Conservation (phyloP, 352 stramenopile species). For the Pythium brassicae region DNA sequence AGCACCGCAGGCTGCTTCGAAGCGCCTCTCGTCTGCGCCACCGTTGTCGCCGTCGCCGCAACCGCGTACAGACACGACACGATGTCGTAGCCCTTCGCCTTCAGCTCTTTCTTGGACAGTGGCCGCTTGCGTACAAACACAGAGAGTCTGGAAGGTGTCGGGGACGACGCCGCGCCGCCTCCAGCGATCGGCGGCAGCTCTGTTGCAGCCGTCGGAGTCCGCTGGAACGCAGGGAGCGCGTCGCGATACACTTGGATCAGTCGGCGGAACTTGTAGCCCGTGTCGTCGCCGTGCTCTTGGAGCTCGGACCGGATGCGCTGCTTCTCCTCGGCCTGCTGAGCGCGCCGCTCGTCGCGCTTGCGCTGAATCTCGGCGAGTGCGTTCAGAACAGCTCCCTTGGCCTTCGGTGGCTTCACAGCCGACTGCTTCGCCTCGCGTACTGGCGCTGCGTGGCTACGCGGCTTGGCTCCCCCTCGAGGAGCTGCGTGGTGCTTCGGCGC, state of each 20-base stretch:
- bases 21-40: neutral
- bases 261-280: constrained; percentile 70
- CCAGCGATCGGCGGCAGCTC: constrained; percentile 1
- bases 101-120: constrained; percentile 13
- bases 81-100: constrained; percentile 15
- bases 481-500: constrained; percentile 7
- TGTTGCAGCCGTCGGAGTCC: neutral
- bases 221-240: constrained; percentile 26
- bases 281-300: constrained; percentile 60
- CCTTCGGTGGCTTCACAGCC: constrained; percentile 12
- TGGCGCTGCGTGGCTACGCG: constrained; percentile 18
- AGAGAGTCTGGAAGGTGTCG: constrained; percentile 6
- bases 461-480: constrained; percentile 1
- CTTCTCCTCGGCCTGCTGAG: constrained; percentile 59
- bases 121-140: constrained; percentile 13
- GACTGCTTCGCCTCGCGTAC: neutral
- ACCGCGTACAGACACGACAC: constrained; percentile 8
- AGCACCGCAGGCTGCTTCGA: neutral
- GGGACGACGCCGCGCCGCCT: neutral
- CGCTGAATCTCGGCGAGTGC: constrained; percentile 66
- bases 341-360: constrained; percentile 58
- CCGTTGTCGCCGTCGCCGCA: too few species aligned
- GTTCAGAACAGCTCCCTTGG: constrained; percentile 44
- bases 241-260: constrained; percentile 59
- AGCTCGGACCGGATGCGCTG: constrained; percentile 59